Evolutionary conservation across 73 alveolate genomes (phyloP), one percentile per base, ranked within the genome.

Genomic region (Halteria grandinella): DNA sequence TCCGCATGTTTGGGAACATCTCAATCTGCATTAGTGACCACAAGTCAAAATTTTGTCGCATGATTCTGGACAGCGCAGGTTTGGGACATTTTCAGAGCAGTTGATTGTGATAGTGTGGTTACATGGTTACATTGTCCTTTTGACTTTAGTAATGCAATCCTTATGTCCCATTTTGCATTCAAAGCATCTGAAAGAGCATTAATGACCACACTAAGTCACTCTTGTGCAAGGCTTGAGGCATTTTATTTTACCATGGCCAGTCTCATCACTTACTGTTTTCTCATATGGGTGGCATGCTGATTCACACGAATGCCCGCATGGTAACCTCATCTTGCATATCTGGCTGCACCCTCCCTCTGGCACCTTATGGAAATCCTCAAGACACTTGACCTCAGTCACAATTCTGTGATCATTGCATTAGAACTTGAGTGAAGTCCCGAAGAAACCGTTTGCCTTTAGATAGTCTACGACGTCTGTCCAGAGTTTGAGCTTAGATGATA

Each of bases 341-440:
- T 51, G 44, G 21, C 43, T 40, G 83, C 95, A 88, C 14, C 95
- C 95, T 28, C 96, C 96, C 76, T 89, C 96, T 0, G 96, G 93
- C 18, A 83, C 83, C 34, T 64, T 83, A 17, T 49, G 54, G 53
- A 87, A 87, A 62, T 87, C 95, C 48, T 47, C 24, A 5, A 32
- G 27, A 15, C 32, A 25, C 50, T 21, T 15, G 2, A 87, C 73
- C 36, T 48, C 44, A 18, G 91, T 87, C 25, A 39, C 50, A 28
- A 51, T 87, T 25, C 79, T 72, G 63, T 87, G 95, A 62, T 34
- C 80, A 34, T 51, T 59, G 70, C 95, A 87, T 29, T 63, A 34
- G 31, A 79, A 52, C 34, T 76, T 71, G 39, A 79, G 24, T 2
- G 15, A 4, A 5, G 39, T 17, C 4, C 55, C 77, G 39, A 36